Evolutionary conservation across 208 protist species (phyloP).

Genomic region (Leishmania braziliensis): DNA sequence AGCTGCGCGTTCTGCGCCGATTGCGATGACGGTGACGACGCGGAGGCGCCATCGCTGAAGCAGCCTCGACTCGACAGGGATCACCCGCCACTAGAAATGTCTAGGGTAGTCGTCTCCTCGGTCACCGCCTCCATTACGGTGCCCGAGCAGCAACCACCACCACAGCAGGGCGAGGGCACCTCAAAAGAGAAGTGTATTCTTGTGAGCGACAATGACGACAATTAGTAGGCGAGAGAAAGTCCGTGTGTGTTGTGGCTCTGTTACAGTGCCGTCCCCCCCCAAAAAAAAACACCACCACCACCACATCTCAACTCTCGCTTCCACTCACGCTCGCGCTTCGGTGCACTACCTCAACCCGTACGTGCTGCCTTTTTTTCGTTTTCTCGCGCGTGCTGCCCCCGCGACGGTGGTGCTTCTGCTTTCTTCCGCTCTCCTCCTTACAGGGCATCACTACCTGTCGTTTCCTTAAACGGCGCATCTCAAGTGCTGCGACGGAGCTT

Average conservation of each 20-base stretch:
- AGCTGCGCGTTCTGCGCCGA: slow-evolving; percentile 36
- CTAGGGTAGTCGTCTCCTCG: background rate
- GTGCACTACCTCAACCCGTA: background rate
- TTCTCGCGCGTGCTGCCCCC: background rate
- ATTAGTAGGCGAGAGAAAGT: background rate
- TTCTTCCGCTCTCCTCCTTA: background rate
- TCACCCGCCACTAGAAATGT: background rate
- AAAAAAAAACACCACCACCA: no score
- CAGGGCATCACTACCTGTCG: background rate
- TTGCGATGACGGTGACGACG: slow-evolving; percentile 3
- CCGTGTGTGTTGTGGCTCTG: background rate
- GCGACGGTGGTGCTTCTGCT: no score
- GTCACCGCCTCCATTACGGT: background rate
- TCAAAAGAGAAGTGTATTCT: slow-evolving; percentile 12
- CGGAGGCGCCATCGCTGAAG: background rate
- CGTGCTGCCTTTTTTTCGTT: background rate
- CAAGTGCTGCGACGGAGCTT: background rate
- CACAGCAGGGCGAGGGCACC: background rate
- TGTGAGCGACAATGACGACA: slow-evolving; percentile 22
- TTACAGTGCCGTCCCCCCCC: background rate
- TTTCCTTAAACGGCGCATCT: background rate
- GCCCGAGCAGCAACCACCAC: background rate
- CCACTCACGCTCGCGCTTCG: background rate
- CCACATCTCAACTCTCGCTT: background rate
- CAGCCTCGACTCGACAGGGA: background rate